Evolutionary conservation across 768 basidiomycete species (phyloP), one percentile per base, ranked within the genome.

Genomic region (Lactarius hatsudake): DNA sequence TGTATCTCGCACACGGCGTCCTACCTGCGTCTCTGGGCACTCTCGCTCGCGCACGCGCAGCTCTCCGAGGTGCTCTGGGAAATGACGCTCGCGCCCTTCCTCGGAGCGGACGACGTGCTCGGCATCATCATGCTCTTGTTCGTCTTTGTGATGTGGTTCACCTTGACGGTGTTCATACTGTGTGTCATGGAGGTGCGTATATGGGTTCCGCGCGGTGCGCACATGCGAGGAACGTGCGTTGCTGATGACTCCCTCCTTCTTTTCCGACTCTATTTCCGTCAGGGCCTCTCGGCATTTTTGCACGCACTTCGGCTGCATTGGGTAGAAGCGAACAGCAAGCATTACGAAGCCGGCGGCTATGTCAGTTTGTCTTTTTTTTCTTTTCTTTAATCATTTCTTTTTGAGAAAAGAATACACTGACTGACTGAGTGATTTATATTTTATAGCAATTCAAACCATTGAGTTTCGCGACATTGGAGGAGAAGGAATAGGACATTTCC

Each of bases 321-420:
- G 94, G 96, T 98, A 66, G 96, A 98, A 78, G 93, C 90, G 62
- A 97, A 96, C 81, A 95, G 94, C 80, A 96, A 97, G 82, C 94
- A 95, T 75, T 96, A 90, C 75, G 87, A 91, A 77, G 94, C 92
- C 40, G 90, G 85, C 66, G 94, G 94, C 76, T 86, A 94, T 81
- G 93, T 94, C 80, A 77, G 90, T 88, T 34, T 63, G 30, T 30
- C 71, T 67, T 54, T 56, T 12, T 38, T 38, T 38, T 36, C 1
- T 67, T 66, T 63, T 54, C n/a, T 13, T 45, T 38, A 42, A 42
- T 32, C 12, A 6, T 43, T 38, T 59, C 23, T 42, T 26, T 17
- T 63, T 12, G 13, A 15, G n/a, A 51, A 53, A 15, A 30, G 18
- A 17, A 3, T 32, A 12, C 26, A 4, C 26, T 28, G 69, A 72